Base-by-base conservation (phyloP, 306 rosid species). In the Vicia villosa region DNA sequence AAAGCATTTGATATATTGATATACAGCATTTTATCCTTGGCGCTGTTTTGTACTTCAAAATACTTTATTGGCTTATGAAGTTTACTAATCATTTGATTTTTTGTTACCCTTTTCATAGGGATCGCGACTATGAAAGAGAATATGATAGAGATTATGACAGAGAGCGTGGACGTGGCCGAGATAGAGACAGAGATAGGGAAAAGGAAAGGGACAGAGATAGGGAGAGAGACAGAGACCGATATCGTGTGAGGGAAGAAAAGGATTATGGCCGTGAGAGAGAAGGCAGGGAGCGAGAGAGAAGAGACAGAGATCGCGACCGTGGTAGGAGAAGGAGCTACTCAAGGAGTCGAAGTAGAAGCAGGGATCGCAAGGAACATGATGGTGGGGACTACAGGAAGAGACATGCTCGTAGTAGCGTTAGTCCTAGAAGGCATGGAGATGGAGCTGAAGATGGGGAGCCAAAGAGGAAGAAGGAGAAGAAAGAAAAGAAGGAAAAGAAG, bases 241-340 rank as follows among this genome's bases (percentile, higher is more conserved):
- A 86, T 64, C 79, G 90, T 5, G 64, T 88, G 2, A 75, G 96
- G 85, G 87, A 85, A 21, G 85, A 91, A 54, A 79, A 85, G 67
- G 91, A 90, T 36, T 84, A 84, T 78, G 90, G 88, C 47, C 84
- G 84, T 52, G 96, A 88, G 8, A 76, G 86, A 72, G 89, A 85
- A 20, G 97, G 95, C 26, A 86, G 98, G 87, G 98, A 92, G 74
- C 82, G 95, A 65, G 96, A 91, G 69, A 89, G 96, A 78, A 79
- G 99, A 84, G 97, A 89, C 0, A 91, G 96, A 68, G 97, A 94
- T 62, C 92, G 95, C 38, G 96, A 94, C 49, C 94, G 90, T 74
- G 97, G 96, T 62, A 83, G 97, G 75, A 74, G 95, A 43, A 79
- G 99, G 80, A 94, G 97, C 75, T 77, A 56, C 73, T 95, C 99